Percentiles rank a stretch among this genome's conserved stretches.
Conservation (phyloP, 2,329 filamentous ascomycete genomes). For the Plectosphaerella plurivora region DNA sequence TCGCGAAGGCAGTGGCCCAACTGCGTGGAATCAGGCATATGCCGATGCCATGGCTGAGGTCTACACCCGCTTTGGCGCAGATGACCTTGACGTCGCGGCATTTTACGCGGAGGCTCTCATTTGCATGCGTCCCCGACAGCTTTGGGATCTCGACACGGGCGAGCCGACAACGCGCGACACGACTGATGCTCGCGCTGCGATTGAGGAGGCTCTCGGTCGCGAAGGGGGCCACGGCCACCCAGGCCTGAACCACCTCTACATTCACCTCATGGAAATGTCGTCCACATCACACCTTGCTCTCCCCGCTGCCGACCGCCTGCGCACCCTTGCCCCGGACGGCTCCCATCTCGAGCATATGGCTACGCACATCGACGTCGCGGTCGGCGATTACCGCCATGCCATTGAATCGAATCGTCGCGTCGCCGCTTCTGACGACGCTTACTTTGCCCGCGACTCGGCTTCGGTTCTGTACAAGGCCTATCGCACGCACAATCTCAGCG, state of each 20-base stretch:
- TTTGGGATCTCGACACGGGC: slow-evolving; percentile 35
- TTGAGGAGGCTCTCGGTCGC: slow-evolving; percentile 45
- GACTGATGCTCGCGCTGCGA: slow-evolving; percentile 10
- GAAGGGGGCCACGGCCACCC: slow-evolving; percentile 53
- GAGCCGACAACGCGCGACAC: slow-evolving; percentile 11
- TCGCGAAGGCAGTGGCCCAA: slow-evolving; percentile 21
- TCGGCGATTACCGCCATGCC: slow-evolving; percentile 65
- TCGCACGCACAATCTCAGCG: slow-evolving; percentile 70
- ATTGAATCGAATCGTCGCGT: slow-evolving; percentile 64
- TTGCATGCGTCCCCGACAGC: slow-evolving; percentile 41
- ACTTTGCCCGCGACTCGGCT: slow-evolving; percentile 51
- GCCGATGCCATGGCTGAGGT: slow-evolving; percentile 18
- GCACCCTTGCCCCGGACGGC: slow-evolving; percentile 61
- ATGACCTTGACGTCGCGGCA: slow-evolving; percentile 32
- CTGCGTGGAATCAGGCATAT: slow-evolving; percentile 53
- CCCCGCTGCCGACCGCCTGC: slow-evolving; percentile 57
- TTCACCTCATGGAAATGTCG: slow-evolving; percentile 78
- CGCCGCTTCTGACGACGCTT: slow-evolving; percentile 64
- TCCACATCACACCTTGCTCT: slow-evolving; percentile 58
- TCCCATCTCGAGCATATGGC: slow-evolving; percentile 76
- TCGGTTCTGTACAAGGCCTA: slow-evolving; percentile 76
- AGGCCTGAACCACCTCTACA: slow-evolving; percentile 70
- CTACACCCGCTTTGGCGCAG: slow-evolving; percentile 23
- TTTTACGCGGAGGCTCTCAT: slow-evolving; percentile 39
- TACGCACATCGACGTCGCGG: slow-evolving; percentile 68